phyloP scores from a whole-genome alignment of 768 basidiomycete species.

The Leccinum variicolor region DNA sequence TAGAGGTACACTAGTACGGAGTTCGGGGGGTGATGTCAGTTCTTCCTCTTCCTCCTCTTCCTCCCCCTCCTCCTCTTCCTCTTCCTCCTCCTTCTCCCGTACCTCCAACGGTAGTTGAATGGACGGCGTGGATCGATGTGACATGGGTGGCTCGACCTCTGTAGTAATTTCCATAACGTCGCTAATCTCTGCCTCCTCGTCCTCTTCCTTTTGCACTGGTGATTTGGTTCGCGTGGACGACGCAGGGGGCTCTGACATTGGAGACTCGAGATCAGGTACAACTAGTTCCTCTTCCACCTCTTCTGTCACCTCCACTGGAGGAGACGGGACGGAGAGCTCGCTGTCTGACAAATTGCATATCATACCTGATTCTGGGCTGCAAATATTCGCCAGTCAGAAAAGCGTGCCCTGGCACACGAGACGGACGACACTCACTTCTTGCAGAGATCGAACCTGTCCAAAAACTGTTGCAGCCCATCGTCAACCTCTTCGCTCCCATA shows the following conservation, averaged over 20 bases:
- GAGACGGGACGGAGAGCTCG: slow-evolving; percentile 27
- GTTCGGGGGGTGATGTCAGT: slow-evolving; percentile 2
- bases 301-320: slow-evolving; percentile 7
- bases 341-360: slow-evolving; percentile 36
- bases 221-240: slow-evolving; percentile 25
- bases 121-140: slow-evolving; percentile 17
- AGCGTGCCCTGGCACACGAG: background rate
- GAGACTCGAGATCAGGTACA: slow-evolving; percentile 26
- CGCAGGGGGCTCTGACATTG: slow-evolving; percentile 33
- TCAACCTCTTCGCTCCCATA: slow-evolving; percentile 30
- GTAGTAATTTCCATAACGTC: slow-evolving; percentile 7
- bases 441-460: slow-evolving; percentile 53
- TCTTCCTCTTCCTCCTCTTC: slow-evolving; percentile 14
- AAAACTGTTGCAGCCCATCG: slow-evolving; percentile 44
- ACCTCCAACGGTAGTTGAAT: slow-evolving; percentile 7
- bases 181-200: slow-evolving; percentile 23
- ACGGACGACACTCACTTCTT: slow-evolving; percentile 41
- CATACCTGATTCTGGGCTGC: slow-evolving; percentile 40
- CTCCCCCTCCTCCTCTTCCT: slow-evolving; percentile 14
- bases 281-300: slow-evolving; percentile 6
- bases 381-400: slow-evolving; percentile 5
- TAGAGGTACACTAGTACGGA: background rate
- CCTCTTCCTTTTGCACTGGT: slow-evolving; percentile 23
- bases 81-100: slow-evolving; percentile 12
- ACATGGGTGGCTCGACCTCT: slow-evolving; percentile 13